These are phyloP conservation scores for Ramaria sp. DNA, from an alignment of 768 basidiomycete genomes.

Conservation along the genomic window DNA sequence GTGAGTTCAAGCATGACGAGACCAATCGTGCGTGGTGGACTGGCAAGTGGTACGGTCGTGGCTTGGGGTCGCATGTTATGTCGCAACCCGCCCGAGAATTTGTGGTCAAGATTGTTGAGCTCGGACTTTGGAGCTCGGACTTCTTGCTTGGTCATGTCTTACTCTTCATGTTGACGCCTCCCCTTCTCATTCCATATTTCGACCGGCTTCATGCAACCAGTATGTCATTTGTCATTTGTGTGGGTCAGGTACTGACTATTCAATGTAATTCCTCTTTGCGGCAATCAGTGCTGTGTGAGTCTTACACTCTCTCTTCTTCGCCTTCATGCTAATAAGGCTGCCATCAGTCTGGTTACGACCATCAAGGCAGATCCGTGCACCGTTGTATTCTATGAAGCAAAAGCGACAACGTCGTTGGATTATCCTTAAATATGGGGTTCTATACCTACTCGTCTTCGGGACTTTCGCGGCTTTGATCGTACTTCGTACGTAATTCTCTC, in stretches of 20 bases:
- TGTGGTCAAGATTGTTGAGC: conserved; percentile 96
- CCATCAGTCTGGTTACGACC: conserved; percentile 85
- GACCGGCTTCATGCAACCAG: conserved; percentile 85
- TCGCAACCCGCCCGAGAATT: conserved; percentile 96
- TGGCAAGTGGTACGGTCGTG: conserved; percentile 93
- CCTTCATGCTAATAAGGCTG: conserved; percentile 9
- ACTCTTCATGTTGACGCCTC: conserved; percentile 77
- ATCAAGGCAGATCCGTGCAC: conserved; percentile 87
- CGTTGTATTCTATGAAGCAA: conserved; percentile 90
- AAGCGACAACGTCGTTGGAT: conserved; percentile 90
- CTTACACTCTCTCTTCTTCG: not conserved
- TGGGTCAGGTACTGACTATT: conserved; percentile 45
- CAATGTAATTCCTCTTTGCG: conserved; percentile 21
- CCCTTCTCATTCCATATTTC: conserved; percentile 75
- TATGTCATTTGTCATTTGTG: not conserved
- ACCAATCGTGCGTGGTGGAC: conserved; percentile 99
- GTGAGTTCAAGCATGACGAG: conserved; percentile 98
- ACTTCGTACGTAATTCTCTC: conserved; percentile 48
- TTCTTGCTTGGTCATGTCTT: conserved; percentile 82
- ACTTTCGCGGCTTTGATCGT: conserved; percentile 73
- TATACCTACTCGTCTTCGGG: conserved; percentile 71
- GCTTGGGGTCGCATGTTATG: conserved; percentile 82
- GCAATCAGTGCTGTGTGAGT: conserved; percentile 1
- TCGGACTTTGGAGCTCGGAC: conserved; percentile 94
- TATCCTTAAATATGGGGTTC: conserved; percentile 74